Evolutionary conservation across 2,329 filamentous ascomycete genomes (phyloP), one percentile per base, ranked within the genome.

Genomic region (Alternaria burnsii): DNA sequence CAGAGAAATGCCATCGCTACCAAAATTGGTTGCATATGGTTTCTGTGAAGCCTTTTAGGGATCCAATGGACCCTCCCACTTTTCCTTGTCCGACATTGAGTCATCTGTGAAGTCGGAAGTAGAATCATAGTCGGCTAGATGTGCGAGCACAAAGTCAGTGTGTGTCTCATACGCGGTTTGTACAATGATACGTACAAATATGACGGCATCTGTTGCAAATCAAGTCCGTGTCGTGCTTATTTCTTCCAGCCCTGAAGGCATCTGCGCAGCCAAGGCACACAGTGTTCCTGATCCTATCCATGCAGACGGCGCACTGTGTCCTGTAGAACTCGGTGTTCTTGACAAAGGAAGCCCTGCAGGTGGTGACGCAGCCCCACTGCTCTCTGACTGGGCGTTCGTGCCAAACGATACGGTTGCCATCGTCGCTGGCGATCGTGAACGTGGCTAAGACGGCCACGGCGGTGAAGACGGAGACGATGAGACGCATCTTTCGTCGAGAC

Each of bases 371-470:
- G 20, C 46, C 46, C 20, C 34, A 36, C 32, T 50, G 46, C 20
- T 50, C 46, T 18, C n/a, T 50, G 20, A 50, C 46, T 34, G 46
- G 46, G 46, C 46, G 46, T 36, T 50, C 46, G 32, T 50, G 46
- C 46, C 46, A 50, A 24, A 50, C 46, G 16, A 50, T 50, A 10
- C 46, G 32, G 46, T 50, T 11, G 22, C 20, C 11, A n/a, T 22
- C 14, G 32, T n/a, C 22, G 32, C 30, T 5, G 32, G 46, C 46
- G 32, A n/a, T 36, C 14, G 46, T 50, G 10, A 36, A 11, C 10
- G 30, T 38, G 32, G 46, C 30, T 9, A 50, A 38, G 20, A 50
- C 5, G 18, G 46, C 32, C 32, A 50, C 14, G 40, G 51, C 11
- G 32, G 40, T 18, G 22, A 18, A 18, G 47, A 28, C 5, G 40